Conservation (phyloP, 2,329 filamentous ascomycete genomes). For the Pseudopithomyces chartarum region DNA sequence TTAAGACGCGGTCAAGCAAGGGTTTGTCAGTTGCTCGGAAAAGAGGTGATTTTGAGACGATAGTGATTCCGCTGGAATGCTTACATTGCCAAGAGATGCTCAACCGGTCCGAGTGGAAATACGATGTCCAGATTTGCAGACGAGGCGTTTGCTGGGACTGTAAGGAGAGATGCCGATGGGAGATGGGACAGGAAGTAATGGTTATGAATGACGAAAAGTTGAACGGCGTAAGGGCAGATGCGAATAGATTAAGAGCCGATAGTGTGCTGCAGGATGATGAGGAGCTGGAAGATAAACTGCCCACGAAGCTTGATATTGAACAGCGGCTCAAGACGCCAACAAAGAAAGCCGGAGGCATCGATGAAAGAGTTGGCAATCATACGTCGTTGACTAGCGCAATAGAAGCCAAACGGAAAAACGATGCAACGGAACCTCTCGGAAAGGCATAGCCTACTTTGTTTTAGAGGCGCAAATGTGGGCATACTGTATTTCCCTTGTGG, state of each 20-base stretch:
- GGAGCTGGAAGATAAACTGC: slow-evolving; percentile 21
- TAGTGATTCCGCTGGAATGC: slow-evolving; percentile 39
- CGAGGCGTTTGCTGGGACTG: slow-evolving; percentile 42
- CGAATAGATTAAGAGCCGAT: slow-evolving; percentile 34
- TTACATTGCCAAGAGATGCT: slow-evolving; percentile 41
- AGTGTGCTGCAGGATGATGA: slow-evolving; percentile 35
- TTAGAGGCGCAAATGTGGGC: slow-evolving; percentile 12
- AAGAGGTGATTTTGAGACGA: slow-evolving; percentile 33
- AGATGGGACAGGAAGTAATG: slow-evolving; percentile 23
- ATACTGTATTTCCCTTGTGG: background rate
- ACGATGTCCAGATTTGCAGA: slow-evolving; percentile 39
- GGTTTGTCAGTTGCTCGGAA: slow-evolving; percentile 36
- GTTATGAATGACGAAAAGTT: background rate
- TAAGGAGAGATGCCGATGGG: slow-evolving; percentile 39
- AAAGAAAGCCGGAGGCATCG: slow-evolving; percentile 23
- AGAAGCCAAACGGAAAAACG: background rate
- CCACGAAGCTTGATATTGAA: slow-evolving; percentile 30
- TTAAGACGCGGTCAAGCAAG: slow-evolving; percentile 35
- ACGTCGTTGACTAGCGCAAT: background rate
- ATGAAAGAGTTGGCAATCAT: slow-evolving; percentile 19
- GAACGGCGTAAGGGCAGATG: slow-evolving; percentile 16
- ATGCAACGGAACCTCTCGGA: slow-evolving; percentile 9
- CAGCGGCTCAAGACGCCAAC: slow-evolving; percentile 20
- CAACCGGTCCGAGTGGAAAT: slow-evolving; percentile 40
- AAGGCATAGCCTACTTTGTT: slow-evolving; percentile 15